Evolutionary conservation across 2,329 filamentous ascomycete genomes (phyloP), one percentile per base, ranked within the genome.

Genomic region (Cercospora berteroae): DNA sequence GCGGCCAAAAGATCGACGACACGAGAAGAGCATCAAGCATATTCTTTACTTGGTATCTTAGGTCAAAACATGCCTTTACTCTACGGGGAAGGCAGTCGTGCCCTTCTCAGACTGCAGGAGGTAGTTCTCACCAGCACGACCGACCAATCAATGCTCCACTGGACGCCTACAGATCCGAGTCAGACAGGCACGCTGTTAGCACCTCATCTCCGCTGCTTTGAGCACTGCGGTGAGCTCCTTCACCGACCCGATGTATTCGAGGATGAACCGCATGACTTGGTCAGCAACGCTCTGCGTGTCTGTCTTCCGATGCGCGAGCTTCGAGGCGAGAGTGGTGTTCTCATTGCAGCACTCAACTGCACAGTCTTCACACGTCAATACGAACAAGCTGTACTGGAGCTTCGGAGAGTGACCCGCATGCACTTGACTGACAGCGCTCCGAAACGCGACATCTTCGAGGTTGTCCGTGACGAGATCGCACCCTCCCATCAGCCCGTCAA

Each of bases 91-190:
- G 71, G 71, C 1, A 20, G 33, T 10, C 44, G 39, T 12, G 69
- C 71, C 3, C 73, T 73, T 62, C 31, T 39, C n/a, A 61, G 73
- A 8, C 39, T 74, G 6, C 72, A 74, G 56, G 72, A 74, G 39
- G 65, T 63, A 13, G 60, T 74, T 12, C 50, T 74, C 5, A 64
- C 56, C 6, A 25, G 36, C 3, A 68, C 68, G 1, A 64, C 70
- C 12, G 72, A 74, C 50, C 70, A 69, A 18, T 69, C 69, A 13
- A 69, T 73, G 25, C 69, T 73, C 31, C 52, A 62, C 42, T 72
- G 69, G 70, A 57, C 8, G n/a, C 58, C 64, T 29, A 42, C 29
- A 4, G 18, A 25, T 16, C 48, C 48, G 5, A 39, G 16, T 8
- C 64, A 66, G 18, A 55, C 16, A 5, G 33, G 44, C 5, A 29